Evolutionary conservation across 371 early-diverging fungal genomes (phyloP).

Genomic region (Mucor plumbeus): DNA sequence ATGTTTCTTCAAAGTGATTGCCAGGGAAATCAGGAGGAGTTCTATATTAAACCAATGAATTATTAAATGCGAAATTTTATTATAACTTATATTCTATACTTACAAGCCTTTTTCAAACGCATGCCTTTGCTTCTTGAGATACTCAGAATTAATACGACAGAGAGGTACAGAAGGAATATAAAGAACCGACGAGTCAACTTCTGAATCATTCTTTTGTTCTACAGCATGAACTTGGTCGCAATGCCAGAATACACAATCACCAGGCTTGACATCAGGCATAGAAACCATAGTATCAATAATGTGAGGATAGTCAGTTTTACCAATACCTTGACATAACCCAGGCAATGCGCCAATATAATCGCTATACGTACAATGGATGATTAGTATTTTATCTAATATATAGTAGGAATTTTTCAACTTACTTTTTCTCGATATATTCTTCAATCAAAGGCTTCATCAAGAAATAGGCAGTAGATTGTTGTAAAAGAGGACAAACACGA

Average conservation of each 20-base stretch:
- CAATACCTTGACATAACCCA: slow-evolving; percentile 42
- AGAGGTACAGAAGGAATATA: slow-evolving; percentile 48
- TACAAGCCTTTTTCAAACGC: slow-evolving; percentile 39
- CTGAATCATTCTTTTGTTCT: slow-evolving; percentile 35
- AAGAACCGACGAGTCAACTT: slow-evolving; percentile 43
- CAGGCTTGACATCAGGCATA: slow-evolving; percentile 39
- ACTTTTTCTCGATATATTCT: slow-evolving; percentile 35
- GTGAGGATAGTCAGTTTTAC: slow-evolving; percentile 34
- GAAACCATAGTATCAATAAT: slow-evolving; percentile 46
- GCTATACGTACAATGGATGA: slow-evolving; percentile 1
- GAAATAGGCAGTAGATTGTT: slow-evolving; percentile 45
- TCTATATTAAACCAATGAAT: slow-evolving; percentile 11
- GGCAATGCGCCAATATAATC: slow-evolving; percentile 48
- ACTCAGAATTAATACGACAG: slow-evolving; percentile 39
- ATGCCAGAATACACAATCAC: slow-evolving; percentile 34
- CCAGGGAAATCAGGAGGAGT: slow-evolving; percentile 52
- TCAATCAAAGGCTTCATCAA: slow-evolving; percentile 48
- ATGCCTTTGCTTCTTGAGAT: slow-evolving; percentile 32
- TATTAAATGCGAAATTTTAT: neutral
- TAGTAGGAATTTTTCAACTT: neutral
- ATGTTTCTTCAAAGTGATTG: slow-evolving; percentile 37
- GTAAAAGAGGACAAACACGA: slow-evolving; percentile 45
- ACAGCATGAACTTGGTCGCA: slow-evolving; percentile 51
- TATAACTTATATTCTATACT: slow-evolving; percentile 11
- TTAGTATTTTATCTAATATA: no score